These are phyloP conservation scores for Tylopilus rubrobrunneus DNA, from an alignment of 768 basidiomycete genomes.

Conservation along the genomic window DNA sequence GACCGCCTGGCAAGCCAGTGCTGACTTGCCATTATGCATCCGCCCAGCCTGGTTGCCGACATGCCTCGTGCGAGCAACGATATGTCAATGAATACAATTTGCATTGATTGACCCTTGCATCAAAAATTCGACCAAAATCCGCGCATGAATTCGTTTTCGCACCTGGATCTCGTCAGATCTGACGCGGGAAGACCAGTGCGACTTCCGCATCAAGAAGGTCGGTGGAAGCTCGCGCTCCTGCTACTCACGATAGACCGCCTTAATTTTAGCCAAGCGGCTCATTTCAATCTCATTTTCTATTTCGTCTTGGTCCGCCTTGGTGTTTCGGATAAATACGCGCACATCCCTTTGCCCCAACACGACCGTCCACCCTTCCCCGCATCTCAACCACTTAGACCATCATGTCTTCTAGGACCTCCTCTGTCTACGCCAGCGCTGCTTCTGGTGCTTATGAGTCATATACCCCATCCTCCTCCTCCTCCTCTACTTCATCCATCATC, in stretches of 20 bases:
- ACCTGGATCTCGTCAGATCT: conserved; percentile 22
- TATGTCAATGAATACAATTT: conserved; percentile 1
- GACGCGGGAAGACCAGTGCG: conserved; percentile 4
- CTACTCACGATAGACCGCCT: conserved; percentile 25
- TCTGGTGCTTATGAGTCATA: conserved; percentile 28
- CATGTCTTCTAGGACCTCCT: conserved; percentile 28
- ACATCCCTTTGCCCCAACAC: neutral
- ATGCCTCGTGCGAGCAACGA: neutral
- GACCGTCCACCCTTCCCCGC: conserved; percentile 2
- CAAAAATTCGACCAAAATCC: conserved; percentile 2
- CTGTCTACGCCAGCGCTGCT: conserved; percentile 27
- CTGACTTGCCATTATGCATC: neutral
- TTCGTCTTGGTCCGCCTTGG: conserved; percentile 6
- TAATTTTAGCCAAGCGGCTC: conserved; percentile 28
- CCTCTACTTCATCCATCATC: conserved; percentile 28
- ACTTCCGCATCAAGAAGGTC: conserved; percentile 27
- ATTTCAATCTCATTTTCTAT: conserved; percentile 15
- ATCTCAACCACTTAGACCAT: neutral
- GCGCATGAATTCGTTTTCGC: conserved; percentile 6
- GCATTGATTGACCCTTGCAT: conserved; percentile 5
- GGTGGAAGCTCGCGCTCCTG: conserved; percentile 13
- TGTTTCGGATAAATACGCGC: conserved; percentile 28
- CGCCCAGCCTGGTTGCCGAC: neutral
- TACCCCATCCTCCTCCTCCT: conserved; percentile 13
- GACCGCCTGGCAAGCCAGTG: neutral